Evolutionary conservation across 2,329 filamentous ascomycete species (phyloP).

Genomic region (Blastomyces parvus): DNA sequence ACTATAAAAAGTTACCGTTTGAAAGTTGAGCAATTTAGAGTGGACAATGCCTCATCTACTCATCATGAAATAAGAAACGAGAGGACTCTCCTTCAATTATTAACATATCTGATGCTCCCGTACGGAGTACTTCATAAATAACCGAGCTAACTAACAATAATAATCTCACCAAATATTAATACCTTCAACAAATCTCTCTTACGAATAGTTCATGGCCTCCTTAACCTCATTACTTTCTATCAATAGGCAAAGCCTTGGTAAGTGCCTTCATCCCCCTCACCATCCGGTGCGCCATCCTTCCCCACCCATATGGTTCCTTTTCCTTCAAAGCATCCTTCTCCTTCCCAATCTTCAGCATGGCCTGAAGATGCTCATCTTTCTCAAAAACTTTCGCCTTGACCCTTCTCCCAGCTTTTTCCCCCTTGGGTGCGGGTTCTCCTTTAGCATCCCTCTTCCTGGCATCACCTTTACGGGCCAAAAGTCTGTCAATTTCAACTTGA

Average conservation of each 20-base stretch:
- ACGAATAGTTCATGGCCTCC: background rate
- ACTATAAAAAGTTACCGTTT: too few species aligned
- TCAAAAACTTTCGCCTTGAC: slow-evolving; percentile 5
- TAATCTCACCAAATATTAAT: background rate
- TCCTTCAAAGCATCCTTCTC: background rate
- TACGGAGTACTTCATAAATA: background rate
- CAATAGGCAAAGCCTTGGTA: slow-evolving; percentile 12
- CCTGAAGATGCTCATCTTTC: slow-evolving; percentile 16
- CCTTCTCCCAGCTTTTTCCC: background rate
- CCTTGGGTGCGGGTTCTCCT: slow-evolving; percentile 1
- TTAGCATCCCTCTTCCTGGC: slow-evolving; percentile 3
- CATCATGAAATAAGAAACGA: background rate
- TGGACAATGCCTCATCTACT: background rate
- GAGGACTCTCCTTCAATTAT: background rate
- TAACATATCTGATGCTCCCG: background rate
- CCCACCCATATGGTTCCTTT: slow-evolving; percentile 15
- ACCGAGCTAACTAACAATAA: background rate
- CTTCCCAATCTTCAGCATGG: slow-evolving; percentile 18
- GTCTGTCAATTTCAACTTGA: slow-evolving; percentile 12
- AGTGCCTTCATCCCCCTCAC: slow-evolving; percentile 14
- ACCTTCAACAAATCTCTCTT: background rate
- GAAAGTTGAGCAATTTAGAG: too few species aligned
- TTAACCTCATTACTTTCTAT: background rate
- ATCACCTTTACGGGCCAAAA: slow-evolving; percentile 11
- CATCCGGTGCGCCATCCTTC: slow-evolving; percentile 13